Percentiles rank a stretch among this genome's conserved stretches.
Conservation (phyloP, 2,329 filamentous ascomycete genomes). For the Calonectria pauciramosa region DNA sequence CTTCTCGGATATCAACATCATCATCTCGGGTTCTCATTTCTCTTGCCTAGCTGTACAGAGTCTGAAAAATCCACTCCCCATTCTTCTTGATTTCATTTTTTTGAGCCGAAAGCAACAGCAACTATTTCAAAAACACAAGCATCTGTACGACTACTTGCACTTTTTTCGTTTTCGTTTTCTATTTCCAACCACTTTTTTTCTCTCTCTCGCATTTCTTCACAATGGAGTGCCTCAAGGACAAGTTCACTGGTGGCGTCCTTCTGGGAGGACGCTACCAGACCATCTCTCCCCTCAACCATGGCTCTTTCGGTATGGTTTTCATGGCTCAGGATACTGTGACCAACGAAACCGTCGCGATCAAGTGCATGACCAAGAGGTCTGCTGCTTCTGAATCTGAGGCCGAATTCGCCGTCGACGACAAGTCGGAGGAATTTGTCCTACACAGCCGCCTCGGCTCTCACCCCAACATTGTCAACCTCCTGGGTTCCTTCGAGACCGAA, state of each 20-base stretch:
- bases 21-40: constrained; percentile 31
- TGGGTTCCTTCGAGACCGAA: constrained; percentile 92
- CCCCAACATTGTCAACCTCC: constrained; percentile 92
- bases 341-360: constrained; percentile 89
- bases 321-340: constrained; percentile 86
- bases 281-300: constrained; percentile 95
- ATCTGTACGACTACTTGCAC: constrained; percentile 49
- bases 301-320: constrained; percentile 99
- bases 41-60: constrained; percentile 31
- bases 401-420: constrained; percentile 83
- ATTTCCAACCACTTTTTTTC: constrained; percentile 34
- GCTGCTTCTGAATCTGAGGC: constrained; percentile 71
- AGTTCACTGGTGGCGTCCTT: constrained; percentile 83
- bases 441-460: constrained; percentile 85
- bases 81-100: constrained; percentile 11
- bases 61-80: constrained; percentile 18
- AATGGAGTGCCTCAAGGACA: constrained; percentile 89
- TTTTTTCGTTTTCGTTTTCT: constrained; percentile 33
- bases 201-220: constrained; percentile 28
- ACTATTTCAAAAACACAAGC: constrained; percentile 37
- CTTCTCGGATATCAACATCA: constrained; percentile 36
- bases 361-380: constrained; percentile 90
- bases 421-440: constrained; percentile 83
- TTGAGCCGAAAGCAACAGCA: constrained; percentile 30
- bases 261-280: constrained; percentile 93